Conservation (phyloP, 2,329 filamentous ascomycete genomes). For the Fusarium sp. region DNA sequence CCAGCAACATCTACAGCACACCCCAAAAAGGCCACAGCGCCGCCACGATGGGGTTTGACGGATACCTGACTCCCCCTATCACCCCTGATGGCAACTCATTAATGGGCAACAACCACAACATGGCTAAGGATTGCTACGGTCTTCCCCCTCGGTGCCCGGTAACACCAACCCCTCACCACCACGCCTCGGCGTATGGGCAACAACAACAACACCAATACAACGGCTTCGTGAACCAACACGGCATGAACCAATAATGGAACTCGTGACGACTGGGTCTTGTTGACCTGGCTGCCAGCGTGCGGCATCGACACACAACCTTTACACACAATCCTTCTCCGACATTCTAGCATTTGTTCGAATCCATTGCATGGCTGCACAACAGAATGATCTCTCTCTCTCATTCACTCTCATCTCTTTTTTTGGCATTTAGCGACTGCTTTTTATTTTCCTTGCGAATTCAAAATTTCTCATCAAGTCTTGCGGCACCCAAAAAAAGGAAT, state of each 20-base stretch:
- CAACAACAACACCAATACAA: conserved; percentile 45
- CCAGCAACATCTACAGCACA: conserved; percentile 76
- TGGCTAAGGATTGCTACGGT: conserved; percentile 61
- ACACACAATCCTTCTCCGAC: conserved; percentile 34
- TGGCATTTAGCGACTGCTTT: conserved; percentile 61
- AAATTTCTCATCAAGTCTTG: conserved; percentile 52
- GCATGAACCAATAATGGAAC: conserved; percentile 58
- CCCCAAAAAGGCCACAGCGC: conserved; percentile 80
- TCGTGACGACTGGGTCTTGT: conserved; percentile 19
- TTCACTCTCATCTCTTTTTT: conserved; percentile 54
- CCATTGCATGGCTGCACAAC: conserved; percentile 47
- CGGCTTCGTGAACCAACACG: conserved; percentile 57
- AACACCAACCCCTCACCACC: conserved; percentile 69
- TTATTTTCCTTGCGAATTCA: conserved; percentile 48
- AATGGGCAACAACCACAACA: conserved; percentile 55
- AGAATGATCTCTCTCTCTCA: conserved; percentile 49
- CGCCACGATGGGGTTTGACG: conserved; percentile 72
- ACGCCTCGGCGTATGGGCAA: conserved; percentile 50
- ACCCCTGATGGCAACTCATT: conserved; percentile 79
- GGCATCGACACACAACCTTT: conserved; percentile 12
- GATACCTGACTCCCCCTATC: conserved; percentile 87
- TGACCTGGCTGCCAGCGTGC: neutral
- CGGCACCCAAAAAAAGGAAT: conserved; percentile 56
- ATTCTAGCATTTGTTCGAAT: conserved; percentile 48
- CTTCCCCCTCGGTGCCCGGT: conserved; percentile 69